phyloP scores from a whole-genome alignment of 331 rosid genomes.

The Quercus phellos region DNA sequence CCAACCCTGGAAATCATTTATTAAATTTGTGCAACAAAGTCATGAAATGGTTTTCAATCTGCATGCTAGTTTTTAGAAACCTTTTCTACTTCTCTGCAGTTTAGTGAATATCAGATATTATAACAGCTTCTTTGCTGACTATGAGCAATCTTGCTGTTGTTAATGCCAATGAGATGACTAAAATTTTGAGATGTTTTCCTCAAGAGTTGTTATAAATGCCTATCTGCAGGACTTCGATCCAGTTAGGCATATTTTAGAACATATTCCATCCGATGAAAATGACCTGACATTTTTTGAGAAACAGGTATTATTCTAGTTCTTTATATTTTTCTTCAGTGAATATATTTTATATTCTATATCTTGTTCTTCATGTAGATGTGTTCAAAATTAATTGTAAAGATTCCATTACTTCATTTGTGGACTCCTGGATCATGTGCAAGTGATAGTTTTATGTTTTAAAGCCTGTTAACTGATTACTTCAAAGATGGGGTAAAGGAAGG shows the following conservation, averaged over 20 bases:
- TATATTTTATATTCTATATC: background rate
- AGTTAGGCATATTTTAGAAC: slow-evolving; percentile 71
- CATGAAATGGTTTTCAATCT: background rate
- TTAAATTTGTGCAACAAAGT: background rate
- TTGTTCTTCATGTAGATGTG: background rate
- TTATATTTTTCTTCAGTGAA: slow-evolving; percentile 2
- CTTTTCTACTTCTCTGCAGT: slow-evolving; percentile 1
- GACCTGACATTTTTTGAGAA: slow-evolving; percentile 78
- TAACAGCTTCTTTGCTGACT: slow-evolving; percentile 1
- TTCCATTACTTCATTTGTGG: too few relatives aligned
- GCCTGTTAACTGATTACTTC: too few relatives aligned
- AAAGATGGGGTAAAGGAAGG: too few relatives aligned
- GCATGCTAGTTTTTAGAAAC: slow-evolving; percentile 17
- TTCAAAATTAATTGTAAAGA: too few relatives aligned
- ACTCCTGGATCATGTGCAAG: too few relatives aligned
- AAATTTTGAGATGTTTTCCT: slow-evolving; percentile 9
- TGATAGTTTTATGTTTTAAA: too few relatives aligned
- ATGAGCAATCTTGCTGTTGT: background rate
- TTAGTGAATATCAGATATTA: background rate
- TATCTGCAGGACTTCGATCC: slow-evolving; percentile 85
- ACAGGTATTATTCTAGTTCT: slow-evolving; percentile 54
- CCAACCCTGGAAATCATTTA: background rate
- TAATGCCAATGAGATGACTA: slow-evolving; percentile 6
- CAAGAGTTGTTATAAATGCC: slow-evolving; percentile 18
- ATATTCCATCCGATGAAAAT: slow-evolving; percentile 59